phyloP scores from a whole-genome alignment of 257 asterid species.

The Ilex asprella region DNA sequence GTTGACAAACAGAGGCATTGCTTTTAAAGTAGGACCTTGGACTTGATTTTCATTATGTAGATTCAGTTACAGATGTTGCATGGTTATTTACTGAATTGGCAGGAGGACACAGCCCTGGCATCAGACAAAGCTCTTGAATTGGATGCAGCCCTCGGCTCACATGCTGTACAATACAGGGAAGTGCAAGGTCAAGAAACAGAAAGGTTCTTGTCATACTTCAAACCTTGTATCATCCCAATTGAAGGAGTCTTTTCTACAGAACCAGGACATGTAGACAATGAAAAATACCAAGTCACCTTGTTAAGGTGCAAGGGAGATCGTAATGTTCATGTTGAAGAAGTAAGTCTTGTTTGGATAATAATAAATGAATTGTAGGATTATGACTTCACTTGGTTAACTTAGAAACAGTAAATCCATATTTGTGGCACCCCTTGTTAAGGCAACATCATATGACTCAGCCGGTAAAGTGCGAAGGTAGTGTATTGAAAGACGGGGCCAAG shows the following conservation, averaged over 20 bases:
- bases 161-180: conserved; percentile 84
- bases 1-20: background rate
- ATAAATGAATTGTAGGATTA: background rate
- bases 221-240: conserved; percentile 84
- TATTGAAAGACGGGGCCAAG: no score
- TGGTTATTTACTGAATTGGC: conserved; percentile 5
- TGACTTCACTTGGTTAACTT: no score
- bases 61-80: background rate
- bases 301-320: conserved; percentile 79
- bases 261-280: conserved; percentile 44
- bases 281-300: conserved; percentile 49
- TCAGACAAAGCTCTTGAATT: conserved; percentile 66
- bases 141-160: conserved; percentile 74
- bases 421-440: background rate
- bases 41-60: background rate
- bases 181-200: conserved; percentile 81
- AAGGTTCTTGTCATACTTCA: conserved; percentile 77
- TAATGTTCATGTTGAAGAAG: conserved; percentile 76
- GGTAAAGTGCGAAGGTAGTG: no score
- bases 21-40: background rate
- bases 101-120: conserved; percentile 23
- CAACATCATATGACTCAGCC: background rate
- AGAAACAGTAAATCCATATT: background rate
- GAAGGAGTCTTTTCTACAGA: conserved; percentile 65
- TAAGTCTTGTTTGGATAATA: conserved; percentile 21